Evolutionary conservation across 306 rosid species (phyloP), one percentile per base, ranked within the genome.

Genomic region (Ormosia semicastrata): DNA sequence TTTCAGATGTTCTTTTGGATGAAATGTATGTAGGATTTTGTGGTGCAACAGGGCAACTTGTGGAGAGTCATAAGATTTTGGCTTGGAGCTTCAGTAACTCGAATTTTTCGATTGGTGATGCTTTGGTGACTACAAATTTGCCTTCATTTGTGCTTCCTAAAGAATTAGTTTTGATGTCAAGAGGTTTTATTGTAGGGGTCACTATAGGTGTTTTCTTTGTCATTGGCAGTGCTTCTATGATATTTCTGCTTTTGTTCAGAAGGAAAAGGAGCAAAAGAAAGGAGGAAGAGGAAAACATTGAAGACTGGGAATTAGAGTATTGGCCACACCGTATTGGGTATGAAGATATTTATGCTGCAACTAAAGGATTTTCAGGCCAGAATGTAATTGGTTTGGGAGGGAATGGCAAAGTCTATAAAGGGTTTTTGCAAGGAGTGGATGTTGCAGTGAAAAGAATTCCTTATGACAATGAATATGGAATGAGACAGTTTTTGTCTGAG

Each of bases 401-500:
- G 57, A 82, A 84, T 40, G 91, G 97, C 15, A 92, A 88, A 77
- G 91, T 90, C 7, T 88, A 90, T 41, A 92, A 76, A 80, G 94
- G 94, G 81, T 17, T 76, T 44, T 75, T 73, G 40, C 81, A 46
- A 76, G 89, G 89, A 47, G 81, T 37, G 14, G 82, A 89, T 56
- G 86, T 92, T 74, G 91, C 89, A 49, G 89, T 92, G 43, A 83
- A 77, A 53, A 82, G 87, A 73, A 88, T 88, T 44, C 68, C 88
- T 24, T 71, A 29, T n/a, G 77, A 77, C 59, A 80, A 54, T 66
- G 88, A 85, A 47, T 65, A 82, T 54, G 86, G 91, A 12, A 71
- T 87, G 91, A 82, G 86, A 58, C 89, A 83, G 76, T 92, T 92
- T 65, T 53, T 92, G 50, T 87, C 92, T 11, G 91, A 92, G 86